Evolutionary conservation across 768 basidiomycete genomes (phyloP), one percentile per base, ranked within the genome.

Genomic region (Mycena belliarum): DNA sequence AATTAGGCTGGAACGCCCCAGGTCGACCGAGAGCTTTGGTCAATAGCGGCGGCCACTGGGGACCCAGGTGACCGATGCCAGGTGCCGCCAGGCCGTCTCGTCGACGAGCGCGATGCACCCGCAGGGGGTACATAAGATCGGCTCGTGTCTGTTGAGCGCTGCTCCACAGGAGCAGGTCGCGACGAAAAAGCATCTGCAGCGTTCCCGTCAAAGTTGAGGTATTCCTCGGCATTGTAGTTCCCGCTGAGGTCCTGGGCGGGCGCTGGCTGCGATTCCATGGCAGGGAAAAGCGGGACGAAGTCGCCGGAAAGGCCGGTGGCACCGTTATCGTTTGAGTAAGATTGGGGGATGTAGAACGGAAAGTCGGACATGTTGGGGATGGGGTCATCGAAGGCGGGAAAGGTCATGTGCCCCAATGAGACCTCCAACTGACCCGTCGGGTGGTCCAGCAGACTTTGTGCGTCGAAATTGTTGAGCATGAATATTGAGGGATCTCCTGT

Each of bases 71-170:
- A 51, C 18, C 28, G 35, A 28, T 14, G 16, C 83, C 84, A 87
- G 50, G 71, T 81, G 3, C 72, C 84, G 10, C 68, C 85, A 37
- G 82, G 85, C 5, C 86, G 82, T 40, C 85, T 79, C 24, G 72
- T 77, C 10, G 79, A 76, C 1, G 79, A 76, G 54, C 79, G 64
- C 4, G 71, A 66, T 21, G 85, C 85, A 47, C 83, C 86, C 14
- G 82, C 58, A 15, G 86, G 84, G 6, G 86, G 85, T 0, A 75
- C 68, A 60, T 86, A 87, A 2, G 75, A 59, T 11, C 45, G 44
- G 23, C 38, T 25, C 8, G 55, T 59, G 20, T 63, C 63, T 16
- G 61, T 49, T 15, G 58, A 58, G 21, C 59, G 67, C 49, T 60
- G 54, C 47, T 52, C 57, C 28, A 49, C 58, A 41, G 60, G 53